Base-by-base conservation (phyloP, 768 basidiomycete genomes). In the Strobilomyces echinocephalus region DNA sequence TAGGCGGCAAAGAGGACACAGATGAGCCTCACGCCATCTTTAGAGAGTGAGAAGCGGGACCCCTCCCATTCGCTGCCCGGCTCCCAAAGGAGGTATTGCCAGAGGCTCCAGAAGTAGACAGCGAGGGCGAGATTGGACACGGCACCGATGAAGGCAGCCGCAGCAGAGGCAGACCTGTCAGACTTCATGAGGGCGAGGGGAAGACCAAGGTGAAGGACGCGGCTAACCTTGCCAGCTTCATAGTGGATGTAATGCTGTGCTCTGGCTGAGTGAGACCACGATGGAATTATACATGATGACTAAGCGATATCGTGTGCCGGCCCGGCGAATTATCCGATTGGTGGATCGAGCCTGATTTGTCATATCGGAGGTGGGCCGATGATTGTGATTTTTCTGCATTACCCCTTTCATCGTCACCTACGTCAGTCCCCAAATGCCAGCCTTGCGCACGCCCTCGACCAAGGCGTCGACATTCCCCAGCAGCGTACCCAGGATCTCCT, bases 401-500 rank as follows among this genome's bases (percentile, higher is more conserved):
- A 21, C 34, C 21, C 46, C 24, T 41, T 39, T n/a, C 26, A 7
- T 14, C 55, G 33, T 24, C 15, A 35, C 26, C 31, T 64, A 80
- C 33, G 70, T 82, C 52, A 91, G 67, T 7, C 92, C 91, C 90
- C 90, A 95, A 51, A 94, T 83, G 0, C 91, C 91, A 0, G 89
- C 90, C 69, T 84, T 88, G 56, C 86, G 76, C 33, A 95, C 88
- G 0, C 91, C 86, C 57, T 91, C 90, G 6, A 95, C 90, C 10
- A 95, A 76, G 30, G 88, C 87, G 66, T 95, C 93, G 3, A 95
- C 93, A 66, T 95, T 95, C 4, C 91, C 92, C 41, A 95, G 69
- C 82, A 93, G 85, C 42, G 80, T 84, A 0, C 87, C 87, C 53
- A 95, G 63, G 41, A 89, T 67, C 65, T 83, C 82, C 69, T 87